Evolutionary conservation across 1,284 basidiomycete genomes (phyloP).

Genomic region (Microbotryum scabiosae): DNA sequence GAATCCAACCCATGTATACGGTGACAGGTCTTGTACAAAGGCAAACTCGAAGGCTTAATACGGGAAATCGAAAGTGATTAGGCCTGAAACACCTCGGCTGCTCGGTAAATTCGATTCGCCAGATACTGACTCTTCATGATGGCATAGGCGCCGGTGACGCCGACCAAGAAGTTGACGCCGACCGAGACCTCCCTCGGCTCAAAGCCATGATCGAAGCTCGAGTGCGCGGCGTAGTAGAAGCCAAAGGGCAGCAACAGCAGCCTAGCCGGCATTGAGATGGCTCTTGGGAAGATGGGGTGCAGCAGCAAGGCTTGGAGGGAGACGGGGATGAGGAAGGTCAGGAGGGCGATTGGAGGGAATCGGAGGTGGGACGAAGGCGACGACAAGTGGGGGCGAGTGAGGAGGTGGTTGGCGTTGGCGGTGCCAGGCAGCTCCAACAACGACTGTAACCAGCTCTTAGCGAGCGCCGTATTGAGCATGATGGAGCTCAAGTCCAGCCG

Average conservation of each 20-base stretch:
- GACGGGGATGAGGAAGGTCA: slow-evolving; percentile 19
- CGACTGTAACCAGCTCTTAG: no score
- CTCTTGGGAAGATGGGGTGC: slow-evolving; percentile 17
- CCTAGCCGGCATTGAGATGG: slow-evolving; percentile 2
- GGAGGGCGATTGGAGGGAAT: background rate
- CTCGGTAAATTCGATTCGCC: no score
- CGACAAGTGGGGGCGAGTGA: no score
- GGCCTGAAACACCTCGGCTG: no score
- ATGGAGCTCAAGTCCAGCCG: no score
- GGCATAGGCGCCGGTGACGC: slow-evolving; percentile 6
- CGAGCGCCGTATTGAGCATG: no score
- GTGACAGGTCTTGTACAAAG: slow-evolving; percentile 14
- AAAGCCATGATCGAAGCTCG: background rate
- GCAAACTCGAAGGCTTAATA: slow-evolving; percentile 18
- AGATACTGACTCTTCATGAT: slow-evolving; percentile 12
- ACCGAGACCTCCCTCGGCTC: background rate
- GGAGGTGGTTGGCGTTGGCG: no score
- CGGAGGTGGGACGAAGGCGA: no score
- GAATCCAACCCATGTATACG: slow-evolving; percentile 26
- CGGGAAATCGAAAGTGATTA: no score
- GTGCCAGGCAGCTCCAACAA: no score
- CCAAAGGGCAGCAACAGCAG: slow-evolving; percentile 15
- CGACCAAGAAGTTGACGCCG: slow-evolving; percentile 2
- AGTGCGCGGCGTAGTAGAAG: background rate
- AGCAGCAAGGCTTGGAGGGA: slow-evolving; percentile 22